Evolutionary conservation across 768 basidiomycete genomes (phyloP).

Genomic region (Inosperma sp.): DNA sequence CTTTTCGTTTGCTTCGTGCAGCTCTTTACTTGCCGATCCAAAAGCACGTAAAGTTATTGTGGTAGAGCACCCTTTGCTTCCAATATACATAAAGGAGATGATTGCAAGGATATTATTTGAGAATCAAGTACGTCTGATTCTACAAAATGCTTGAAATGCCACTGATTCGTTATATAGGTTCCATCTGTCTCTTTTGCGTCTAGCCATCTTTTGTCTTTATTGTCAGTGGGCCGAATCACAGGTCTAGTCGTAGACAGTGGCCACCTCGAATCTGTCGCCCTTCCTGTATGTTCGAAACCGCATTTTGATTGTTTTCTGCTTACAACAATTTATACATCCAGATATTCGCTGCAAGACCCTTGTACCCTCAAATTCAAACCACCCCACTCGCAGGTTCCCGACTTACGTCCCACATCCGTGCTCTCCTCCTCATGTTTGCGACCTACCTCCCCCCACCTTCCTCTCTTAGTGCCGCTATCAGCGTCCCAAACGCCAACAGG

Average conservation of each 20-base stretch:
- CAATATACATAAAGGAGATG: conserved; percentile 81
- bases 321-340: conserved; percentile 29
- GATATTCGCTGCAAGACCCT: conserved; percentile 87
- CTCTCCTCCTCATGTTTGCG: conserved; percentile 78
- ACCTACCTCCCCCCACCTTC: conserved; percentile 80
- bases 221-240: conserved; percentile 84
- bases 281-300: conserved; percentile 60
- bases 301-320: not conserved
- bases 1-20: conserved; percentile 28
- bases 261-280: conserved; percentile 80
- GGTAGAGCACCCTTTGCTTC: conserved; percentile 84
- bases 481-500: conserved; percentile 57
- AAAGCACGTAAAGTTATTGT: conserved; percentile 93
- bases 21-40: conserved; percentile 89
- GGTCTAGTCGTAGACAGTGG: conserved; percentile 94
- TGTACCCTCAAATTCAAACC: conserved; percentile 77
- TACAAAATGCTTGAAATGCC: not conserved
- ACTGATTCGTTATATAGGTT: conserved; percentile 46
- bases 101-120: conserved; percentile 85
- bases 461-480: conserved; percentile 60
- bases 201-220: conserved; percentile 77
- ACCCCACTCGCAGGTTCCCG: conserved; percentile 85
- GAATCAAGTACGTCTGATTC: conserved; percentile 61
- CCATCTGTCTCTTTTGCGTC: conserved; percentile 93
- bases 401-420: conserved; percentile 74